Evolutionary conservation across 148 eudicot genomes (phyloP), one percentile per base, ranked within the genome.

Genomic region (Dysphania ambrosioides): DNA sequence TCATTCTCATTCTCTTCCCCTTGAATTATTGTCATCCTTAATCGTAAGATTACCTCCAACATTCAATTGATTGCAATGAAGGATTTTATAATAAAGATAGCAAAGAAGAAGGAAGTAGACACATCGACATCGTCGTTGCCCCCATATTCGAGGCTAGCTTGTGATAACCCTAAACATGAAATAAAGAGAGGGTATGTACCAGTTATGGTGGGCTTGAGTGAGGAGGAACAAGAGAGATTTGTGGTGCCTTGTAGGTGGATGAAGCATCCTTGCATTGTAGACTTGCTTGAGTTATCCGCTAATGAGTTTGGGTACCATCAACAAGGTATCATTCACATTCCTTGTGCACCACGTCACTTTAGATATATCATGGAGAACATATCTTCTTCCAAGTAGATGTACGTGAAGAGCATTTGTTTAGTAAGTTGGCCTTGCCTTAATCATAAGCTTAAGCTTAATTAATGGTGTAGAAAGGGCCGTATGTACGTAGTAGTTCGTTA

Each of bases 221-320:
- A 2, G 53, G 53, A 47, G 53, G 53, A 47, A 2, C 5, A 12
- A 47, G 53, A 47, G 21, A 47, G 53, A 6, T 47, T 47, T 47
- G 16, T 47, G 53, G 15, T 47, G 53, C 53, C 53, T 11, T 21
- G 13, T 47, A 21, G 53, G 21, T 47, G 53, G 53, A 47, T 47
- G 53, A 47, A 47, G 19, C 21, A 47, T 15, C 21, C 53, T 47
- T 47, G 53, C 4, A 56, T 78, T 2, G 76, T 78, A 64, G 42
- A 41, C 66, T 71, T 78, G 53, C 72, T 78, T 29, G 57, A 78
- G 34, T 38, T 78, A 56, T 78, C 80, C 0, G 75, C 72, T 55
- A 41, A 78, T 66, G 80, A 78, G 58, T 78, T 71, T 72, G 80
- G 80, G 36, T 78, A 53, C 72, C 71, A 64, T 11, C 80, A 72